phyloP scores from a whole-genome alignment of 768 basidiomycete species.

The Tylopilus subfusipes region DNA sequence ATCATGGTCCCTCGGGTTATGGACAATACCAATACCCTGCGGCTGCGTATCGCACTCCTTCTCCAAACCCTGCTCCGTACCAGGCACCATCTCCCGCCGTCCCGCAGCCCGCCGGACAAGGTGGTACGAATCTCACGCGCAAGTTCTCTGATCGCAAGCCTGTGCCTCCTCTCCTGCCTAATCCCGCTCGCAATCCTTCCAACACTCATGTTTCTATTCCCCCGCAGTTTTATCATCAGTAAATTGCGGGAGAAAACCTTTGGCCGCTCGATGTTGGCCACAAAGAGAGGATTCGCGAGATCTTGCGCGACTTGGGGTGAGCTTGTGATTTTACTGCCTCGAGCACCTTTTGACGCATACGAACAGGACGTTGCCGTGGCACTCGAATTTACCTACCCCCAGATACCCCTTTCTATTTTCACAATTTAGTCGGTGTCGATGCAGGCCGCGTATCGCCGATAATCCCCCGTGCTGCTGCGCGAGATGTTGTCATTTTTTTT shows the following conservation, averaged over 20 bases:
- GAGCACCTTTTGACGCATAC: neutral
- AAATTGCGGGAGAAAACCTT: neutral
- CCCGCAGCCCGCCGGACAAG: conserved; percentile 13
- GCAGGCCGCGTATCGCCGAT: conserved; percentile 5
- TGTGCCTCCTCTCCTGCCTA: conserved; percentile 27
- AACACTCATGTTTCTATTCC: conserved; percentile 22
- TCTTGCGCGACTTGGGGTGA: conserved; percentile 10
- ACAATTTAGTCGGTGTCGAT: conserved; percentile 1
- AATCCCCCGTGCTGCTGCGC: conserved; percentile 17
- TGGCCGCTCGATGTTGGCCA: conserved; percentile 1
- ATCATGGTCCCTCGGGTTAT: conserved; percentile 19
- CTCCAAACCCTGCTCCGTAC: conserved; percentile 11
- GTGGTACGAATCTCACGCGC: conserved; percentile 33
- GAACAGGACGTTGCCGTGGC: neutral
- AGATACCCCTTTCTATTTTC: conserved; percentile 5
- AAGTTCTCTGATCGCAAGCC: conserved; percentile 35
- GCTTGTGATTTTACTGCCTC: neutral
- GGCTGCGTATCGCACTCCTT: conserved; percentile 2
- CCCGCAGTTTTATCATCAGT: conserved; percentile 15
- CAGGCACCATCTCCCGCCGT: conserved; percentile 7
- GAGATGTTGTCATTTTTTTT: conserved; percentile 6
- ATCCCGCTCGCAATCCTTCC: conserved; percentile 23
- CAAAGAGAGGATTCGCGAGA: neutral
- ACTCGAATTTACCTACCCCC: neutral
- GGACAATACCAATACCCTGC: conserved; percentile 23